Evolutionary conservation across 768 basidiomycete species (phyloP).

Genomic region (Auricularia sp.): DNA sequence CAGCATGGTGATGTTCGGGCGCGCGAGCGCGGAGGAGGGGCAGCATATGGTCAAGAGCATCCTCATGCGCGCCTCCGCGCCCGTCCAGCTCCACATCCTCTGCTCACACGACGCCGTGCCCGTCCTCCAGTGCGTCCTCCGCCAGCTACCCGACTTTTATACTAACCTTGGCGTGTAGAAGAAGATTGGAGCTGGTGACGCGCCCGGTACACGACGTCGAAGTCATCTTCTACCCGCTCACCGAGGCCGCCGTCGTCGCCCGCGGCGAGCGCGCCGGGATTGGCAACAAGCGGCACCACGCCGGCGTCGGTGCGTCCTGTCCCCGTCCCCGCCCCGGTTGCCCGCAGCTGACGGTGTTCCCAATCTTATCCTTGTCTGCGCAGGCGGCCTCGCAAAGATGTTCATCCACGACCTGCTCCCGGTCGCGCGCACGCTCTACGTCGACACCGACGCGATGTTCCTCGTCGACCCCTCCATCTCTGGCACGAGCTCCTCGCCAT

Average conservation of each 20-base stretch:
- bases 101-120: slow-evolving; percentile 10
- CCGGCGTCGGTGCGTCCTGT: background rate
- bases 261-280: slow-evolving; percentile 10
- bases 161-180: background rate
- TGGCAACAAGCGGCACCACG: slow-evolving; percentile 2
- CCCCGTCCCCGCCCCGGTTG: background rate
- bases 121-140: slow-evolving; percentile 4
- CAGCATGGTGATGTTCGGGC: background rate
- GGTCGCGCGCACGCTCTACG: slow-evolving; percentile 1
- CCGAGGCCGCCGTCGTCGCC: slow-evolving; percentile 2
- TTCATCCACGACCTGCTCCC: slow-evolving; percentile 13
- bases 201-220: slow-evolving; percentile 7
- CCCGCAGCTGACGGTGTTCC: too few species aligned
- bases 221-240: slow-evolving; percentile 10
- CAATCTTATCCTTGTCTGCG: background rate
- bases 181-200: slow-evolving; percentile 8
- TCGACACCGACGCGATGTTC: slow-evolving; percentile 14
- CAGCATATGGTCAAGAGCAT: slow-evolving; percentile 9
- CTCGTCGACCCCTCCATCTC: slow-evolving; percentile 11
- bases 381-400: slow-evolving; percentile 8
- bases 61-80: slow-evolving; percentile 11
- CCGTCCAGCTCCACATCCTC: slow-evolving; percentile 11
- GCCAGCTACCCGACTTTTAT: background rate
- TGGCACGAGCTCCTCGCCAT: slow-evolving; percentile 6
- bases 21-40: background rate